Conservation (phyloP, 108 stramenopile genomes). For the Nannochloropsis gaditana region DNA sequence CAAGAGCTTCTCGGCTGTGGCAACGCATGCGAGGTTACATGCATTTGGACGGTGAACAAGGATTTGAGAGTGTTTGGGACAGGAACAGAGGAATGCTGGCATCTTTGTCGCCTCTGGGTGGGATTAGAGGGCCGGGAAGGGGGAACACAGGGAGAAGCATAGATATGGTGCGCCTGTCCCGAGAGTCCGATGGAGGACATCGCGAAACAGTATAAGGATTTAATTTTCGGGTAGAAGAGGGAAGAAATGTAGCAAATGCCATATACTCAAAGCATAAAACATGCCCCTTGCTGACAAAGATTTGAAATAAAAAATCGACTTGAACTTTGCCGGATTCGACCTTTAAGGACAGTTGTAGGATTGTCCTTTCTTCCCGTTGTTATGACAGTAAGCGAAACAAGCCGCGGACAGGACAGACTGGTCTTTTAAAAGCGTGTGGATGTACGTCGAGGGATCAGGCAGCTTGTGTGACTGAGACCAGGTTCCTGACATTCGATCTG, state of each 20-base stretch:
- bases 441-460: too few species aligned
- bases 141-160: neutral
- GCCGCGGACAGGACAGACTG: too few species aligned
- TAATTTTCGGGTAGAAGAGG: neutral
- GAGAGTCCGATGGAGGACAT: neutral
- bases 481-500: too few species aligned
- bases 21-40: constrained; percentile 13
- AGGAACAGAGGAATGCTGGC: neutral
- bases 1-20: neutral
- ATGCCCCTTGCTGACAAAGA: too few species aligned
- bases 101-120: neutral
- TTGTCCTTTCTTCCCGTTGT: too few species aligned
- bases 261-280: too few species aligned
- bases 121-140: neutral
- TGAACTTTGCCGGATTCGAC: too few species aligned
- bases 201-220: neutral
- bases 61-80: neutral
- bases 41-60: neutral
- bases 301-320: too few species aligned
- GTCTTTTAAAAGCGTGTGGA: too few species aligned
- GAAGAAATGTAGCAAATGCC: neutral
- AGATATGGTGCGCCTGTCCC: neutral
- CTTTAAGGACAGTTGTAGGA: too few species aligned
- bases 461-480: too few species aligned
- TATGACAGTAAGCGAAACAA: too few species aligned